Evolutionary conservation across 352 stramenopile species (phyloP).

Genomic region (Phytophthora meadii): DNA sequence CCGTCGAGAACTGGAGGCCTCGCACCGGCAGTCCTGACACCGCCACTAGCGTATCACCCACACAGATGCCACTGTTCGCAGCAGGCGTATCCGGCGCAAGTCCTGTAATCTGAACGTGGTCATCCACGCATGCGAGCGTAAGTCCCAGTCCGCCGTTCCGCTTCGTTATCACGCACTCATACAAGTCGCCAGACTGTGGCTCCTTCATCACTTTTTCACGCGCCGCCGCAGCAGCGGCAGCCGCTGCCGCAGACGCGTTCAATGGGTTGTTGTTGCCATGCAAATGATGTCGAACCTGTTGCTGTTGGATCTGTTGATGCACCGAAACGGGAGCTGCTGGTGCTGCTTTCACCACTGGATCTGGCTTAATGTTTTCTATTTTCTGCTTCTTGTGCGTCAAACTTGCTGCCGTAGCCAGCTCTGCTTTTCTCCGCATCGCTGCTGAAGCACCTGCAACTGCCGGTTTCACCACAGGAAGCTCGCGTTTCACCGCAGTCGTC

Average conservation of each 20-base stretch:
- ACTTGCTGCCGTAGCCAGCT: constrained; percentile 25
- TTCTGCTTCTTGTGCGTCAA: constrained; percentile 53
- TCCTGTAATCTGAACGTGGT: constrained; percentile 86
- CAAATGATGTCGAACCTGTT: constrained; percentile 34
- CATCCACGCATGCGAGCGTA: constrained; percentile 81
- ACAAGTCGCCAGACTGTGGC: constrained; percentile 79
- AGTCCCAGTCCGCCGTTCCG: constrained; percentile 76
- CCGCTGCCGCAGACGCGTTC: constrained; percentile 26
- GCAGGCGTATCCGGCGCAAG: constrained; percentile 75
- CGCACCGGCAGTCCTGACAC: constrained; percentile 76
- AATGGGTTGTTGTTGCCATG: constrained; percentile 38
- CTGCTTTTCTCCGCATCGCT: constrained; percentile 33
- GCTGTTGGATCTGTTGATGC: constrained; percentile 33
- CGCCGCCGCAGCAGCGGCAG: constrained; percentile 43
- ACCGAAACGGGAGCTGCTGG: constrained; percentile 20
- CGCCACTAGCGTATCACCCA: constrained; percentile 79
- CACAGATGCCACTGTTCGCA: constrained; percentile 76
- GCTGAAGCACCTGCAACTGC: constrained; percentile 16
- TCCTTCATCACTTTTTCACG: constrained; percentile 88
- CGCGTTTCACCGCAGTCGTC: constrained; percentile 38
- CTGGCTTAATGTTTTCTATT: constrained; percentile 53
- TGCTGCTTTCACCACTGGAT: constrained; percentile 26
- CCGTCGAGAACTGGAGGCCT: constrained; percentile 84
- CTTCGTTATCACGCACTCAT: constrained; percentile 88
- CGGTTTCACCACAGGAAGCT: constrained; percentile 35